Evolutionary conservation across 2,329 filamentous ascomycete species (phyloP), one percentile per base, ranked within the genome.

Genomic region (Colletotrichum sp.): DNA sequence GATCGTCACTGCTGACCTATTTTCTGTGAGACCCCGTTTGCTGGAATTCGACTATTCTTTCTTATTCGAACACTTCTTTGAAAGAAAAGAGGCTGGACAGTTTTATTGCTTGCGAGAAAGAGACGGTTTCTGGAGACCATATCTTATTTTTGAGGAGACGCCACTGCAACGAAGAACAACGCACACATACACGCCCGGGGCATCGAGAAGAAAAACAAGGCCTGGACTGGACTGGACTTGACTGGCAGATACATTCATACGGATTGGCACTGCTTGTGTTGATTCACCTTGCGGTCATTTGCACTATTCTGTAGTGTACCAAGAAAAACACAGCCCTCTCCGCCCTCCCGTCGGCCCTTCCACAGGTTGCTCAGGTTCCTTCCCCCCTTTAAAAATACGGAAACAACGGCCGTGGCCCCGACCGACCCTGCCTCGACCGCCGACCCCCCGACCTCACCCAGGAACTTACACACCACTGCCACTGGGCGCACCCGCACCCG

Each of bases 391-490:
- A 34, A 66, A 30, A 30, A 67, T 39, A 69, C 73, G 73, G 73
- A 69, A 76, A 73, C 64, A 60, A 36, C 70, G 34, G 71, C 73
- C 73, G 72, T 63, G 64, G 36, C 73, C 70, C 69, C 64, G 63
- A 67, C 62, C 57, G 57, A 18, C 57, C 15, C 26, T 49, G 39
- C 39, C 39, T 49, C 39, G 18, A 49, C 44, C 44, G 44, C 24
- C 52, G 52, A 24, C 26, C 66, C 55, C 24, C 73, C 73, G 21
- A 65, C 73, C 73, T 73, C 70, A 60, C 44, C 26, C 70, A 39
- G 70, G 70, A 73, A 73, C 64, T 73, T 65, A 52, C 57, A 69
- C 59, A 34, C n/a, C 55, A 39, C 21, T 39, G 34, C 39, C 44
- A 34, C 34, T 59, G 13, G 16, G 36, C 36, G 59, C 55, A 64